Evolutionary conservation across 768 basidiomycete genomes (phyloP).

Genomic region (Tylopilus sp.): DNA sequence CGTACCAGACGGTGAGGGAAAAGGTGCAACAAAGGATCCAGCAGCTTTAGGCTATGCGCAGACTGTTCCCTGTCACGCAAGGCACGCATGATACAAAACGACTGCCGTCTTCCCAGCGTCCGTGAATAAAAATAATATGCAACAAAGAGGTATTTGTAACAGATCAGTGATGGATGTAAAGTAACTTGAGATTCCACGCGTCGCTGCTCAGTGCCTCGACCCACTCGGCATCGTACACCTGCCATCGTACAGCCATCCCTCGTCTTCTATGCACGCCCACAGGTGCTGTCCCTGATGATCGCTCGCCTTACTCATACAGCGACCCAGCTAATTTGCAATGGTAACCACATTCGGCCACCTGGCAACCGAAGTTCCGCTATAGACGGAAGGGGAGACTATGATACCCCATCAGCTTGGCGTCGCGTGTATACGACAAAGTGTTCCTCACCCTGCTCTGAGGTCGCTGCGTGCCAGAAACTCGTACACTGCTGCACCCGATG

Average conservation of each 20-base stretch:
- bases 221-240: too few species aligned
- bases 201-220: too few species aligned
- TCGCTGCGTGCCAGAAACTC: constrained; percentile 20
- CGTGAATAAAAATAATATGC: neutral
- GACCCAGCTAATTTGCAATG: constrained; percentile 1
- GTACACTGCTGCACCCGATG: constrained; percentile 32
- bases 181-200: too few species aligned
- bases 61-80: too few species aligned
- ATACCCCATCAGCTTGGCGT: neutral
- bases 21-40: constrained; percentile 81
- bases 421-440: neutral
- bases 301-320: constrained; percentile 13
- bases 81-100: too few species aligned
- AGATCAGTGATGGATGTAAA: constrained; percentile 3
- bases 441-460: constrained; percentile 19
- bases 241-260: constrained; percentile 5
- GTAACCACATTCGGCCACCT: neutral
- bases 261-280: neutral
- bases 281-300: neutral
- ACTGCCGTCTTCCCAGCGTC: too few species aligned
- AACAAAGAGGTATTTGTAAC: neutral
- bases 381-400: constrained; percentile 10
- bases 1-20: constrained; percentile 87
- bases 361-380: neutral
- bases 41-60: constrained; percentile 63